Evolutionary conservation across 306 rosid species (phyloP), one percentile per base, ranked within the genome.

Genomic region (Quercus wislizeni): DNA sequence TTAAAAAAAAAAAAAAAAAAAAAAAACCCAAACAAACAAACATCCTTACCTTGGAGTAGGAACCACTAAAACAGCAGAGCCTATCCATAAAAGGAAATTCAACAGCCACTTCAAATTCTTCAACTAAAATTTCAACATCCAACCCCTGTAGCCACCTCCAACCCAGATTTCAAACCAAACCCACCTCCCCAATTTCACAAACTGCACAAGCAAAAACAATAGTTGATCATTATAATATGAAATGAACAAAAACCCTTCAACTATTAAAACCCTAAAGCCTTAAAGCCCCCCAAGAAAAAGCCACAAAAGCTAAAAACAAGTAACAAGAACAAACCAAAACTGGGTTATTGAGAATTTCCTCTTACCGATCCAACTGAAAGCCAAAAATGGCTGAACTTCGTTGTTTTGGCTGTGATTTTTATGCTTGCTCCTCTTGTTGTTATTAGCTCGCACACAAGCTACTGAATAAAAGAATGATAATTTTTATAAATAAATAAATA

Each of bases 41-140:
- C 28, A 5, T 72, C 69, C 70, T 87, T 83, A 88, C 99, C 97
- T 89, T 88, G 81, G 96, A 87, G 76, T 87, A 87, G 55, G 96
- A 87, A 88, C 88, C 57, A 80, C 77, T 78, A 69, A 91, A 92
- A 80, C 97, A 95, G 79, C 97, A 90, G 12, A 95, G 74, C 75
- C 78, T 85, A 80, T 88, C 97, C 99, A 91, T 94, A 76, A 79
- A 54, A 65, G 77, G n/a, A 82, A 78, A 78, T 55, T 74, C 76
- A 63, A 74, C 79, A 84, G 73, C 55, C 27, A 30, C 69, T 82
- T 46, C 83, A 78, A 76, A 55, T 79, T 13, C 75, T 85, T 77
- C 78, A 77, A 74, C 75, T 55, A 73, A 79, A 80, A 85, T 85
- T 76, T 83, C 85, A 82, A 69, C 91, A 91, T 76, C 84, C 68